Evolutionary conservation across 345 rosid genomes (phyloP), one percentile per base, ranked within the genome.

Genomic region (Lumnitzera littorea): DNA sequence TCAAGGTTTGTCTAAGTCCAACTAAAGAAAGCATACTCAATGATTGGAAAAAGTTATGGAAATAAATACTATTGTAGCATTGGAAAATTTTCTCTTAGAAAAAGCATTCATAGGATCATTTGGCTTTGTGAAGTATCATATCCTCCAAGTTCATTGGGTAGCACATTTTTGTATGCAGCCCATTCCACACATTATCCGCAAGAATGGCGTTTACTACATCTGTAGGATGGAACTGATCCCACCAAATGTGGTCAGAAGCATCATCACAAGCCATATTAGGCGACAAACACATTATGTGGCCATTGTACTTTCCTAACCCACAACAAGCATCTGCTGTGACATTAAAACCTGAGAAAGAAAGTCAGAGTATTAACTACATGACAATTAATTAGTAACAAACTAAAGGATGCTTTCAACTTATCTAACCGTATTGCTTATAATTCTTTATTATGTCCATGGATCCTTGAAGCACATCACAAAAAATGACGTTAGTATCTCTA

Each of bases 221-320:
- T 2, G 96, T 92, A 13, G 97, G 98, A 73, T 92, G 98, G 70
- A 82, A 89, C 71, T 84, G 95, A 31, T 92, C 95, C 96, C 97
- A 89, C 98, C 95, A 92, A 48, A 87, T 74, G 63, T 87, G 84
- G 41, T 68, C 77, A 0, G 87, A 60, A 47, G 96, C 88, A 62
- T 89, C 67, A 0, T 63, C 63, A 63, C 98, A 89, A 16, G 96
- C 96, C 94, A 92, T 92, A 62, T 82, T 87, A 4, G 94, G 82
- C 0, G 88, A 67, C 23, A 89, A 57, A 70, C 98, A 89, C 74
- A 84, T 79, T 51, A 92, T 73, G 97, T 88, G 87, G 13, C 98
- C 96, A 4, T 76, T 89, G 65, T 79, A 84, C 78, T 80, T 85
- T 29, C 98, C 96, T 57, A 84, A 51, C 61, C 97, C 96, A 61